Evolutionary conservation across 2,329 filamentous ascomycete genomes (phyloP), one percentile per base, ranked within the genome.

Genomic region (Onygena corvina): DNA sequence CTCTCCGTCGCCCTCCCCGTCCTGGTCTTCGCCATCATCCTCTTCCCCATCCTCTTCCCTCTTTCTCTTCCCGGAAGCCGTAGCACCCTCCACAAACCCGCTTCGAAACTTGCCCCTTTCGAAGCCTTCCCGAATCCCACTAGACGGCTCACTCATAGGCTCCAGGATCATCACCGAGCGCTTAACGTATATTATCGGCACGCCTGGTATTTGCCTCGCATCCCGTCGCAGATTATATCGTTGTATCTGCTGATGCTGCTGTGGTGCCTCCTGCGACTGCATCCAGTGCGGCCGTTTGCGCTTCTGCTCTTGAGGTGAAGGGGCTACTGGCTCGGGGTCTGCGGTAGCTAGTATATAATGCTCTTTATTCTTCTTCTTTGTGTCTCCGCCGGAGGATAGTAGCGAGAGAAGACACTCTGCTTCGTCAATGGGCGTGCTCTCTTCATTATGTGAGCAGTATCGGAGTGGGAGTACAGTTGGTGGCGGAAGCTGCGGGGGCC

Each of bases 111-210:
- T 73, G 33, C 66, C 67, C 52, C 60, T 66, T 60, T 73, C 71
- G n/a, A 65, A 60, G 1, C 64, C 66, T 42, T 70, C 64, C 31
- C 68, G 61, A 9, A 71, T 60, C 18, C 60, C 60, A 54, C 70
- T 67, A 11, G 69, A 72, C 1, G 62, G 60, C 16, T 58, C 62
- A 49, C 69, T 71, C 63, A 73, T 61, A 11, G 71, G 71, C 57
- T 73, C 71, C 49, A 73, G 56, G 11, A 73, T 64, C 71, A 73
- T 73, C 5, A 73, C 70, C 12, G 70, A 72, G 42, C 71, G 63
- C 59, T 73, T 73, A 27, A 74, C 71, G 57, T 72, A 74, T 36
- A 74, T 66, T 23, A 73, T 68, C 12, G 71, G 71, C 27, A 73
- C 70, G 46, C 71, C 71, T 11, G 69, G 69, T 8, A 73, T 67